A percentile compares a stretch with the other conserved stretches of the same genome.
Evolutionary conservation across 345 rosid species (phyloP).

Genomic region (Aethionema arabicum): DNA sequence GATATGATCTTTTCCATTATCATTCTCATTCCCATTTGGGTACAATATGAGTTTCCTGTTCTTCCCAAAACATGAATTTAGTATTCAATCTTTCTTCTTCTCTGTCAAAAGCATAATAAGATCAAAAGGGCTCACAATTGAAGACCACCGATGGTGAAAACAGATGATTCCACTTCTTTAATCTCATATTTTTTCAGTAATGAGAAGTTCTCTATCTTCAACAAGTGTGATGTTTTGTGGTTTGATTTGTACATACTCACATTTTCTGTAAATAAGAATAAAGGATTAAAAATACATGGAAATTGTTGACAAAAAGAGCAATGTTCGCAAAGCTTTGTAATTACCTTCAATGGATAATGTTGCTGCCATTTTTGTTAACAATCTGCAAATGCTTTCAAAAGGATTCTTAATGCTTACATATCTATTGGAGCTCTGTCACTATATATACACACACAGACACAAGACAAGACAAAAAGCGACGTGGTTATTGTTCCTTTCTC

Average conservation of each 20-base stretch:
- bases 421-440: too few relatives aligned
- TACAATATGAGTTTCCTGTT: conserved; percentile 27
- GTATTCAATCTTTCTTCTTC: too few relatives aligned
- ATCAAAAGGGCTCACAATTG: conserved; percentile 27
- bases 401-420: too few relatives aligned
- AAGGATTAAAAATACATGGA: not conserved
- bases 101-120: too few relatives aligned
- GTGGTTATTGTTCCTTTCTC: too few relatives aligned
- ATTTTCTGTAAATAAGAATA: conserved; percentile 12
- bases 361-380: too few relatives aligned
- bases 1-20: conserved; percentile 8
- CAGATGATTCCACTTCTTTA: conserved; percentile 25
- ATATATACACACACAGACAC: too few relatives aligned
- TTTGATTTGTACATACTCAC: conserved; percentile 7
- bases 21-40: conserved; percentile 26
- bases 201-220: conserved; percentile 42
- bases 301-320: conserved; percentile 1
- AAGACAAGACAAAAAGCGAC: too few relatives aligned
- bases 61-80: not conserved
- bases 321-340: too few relatives aligned
- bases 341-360: too few relatives aligned
- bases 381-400: too few relatives aligned
- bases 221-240: conserved; percentile 23
- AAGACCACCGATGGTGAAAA: conserved; percentile 27
- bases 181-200: conserved; percentile 13